These are phyloP conservation scores for Microbotryum intermedium DNA, from an alignment of 1,284 basidiomycete species.

Conservation along the genomic window DNA sequence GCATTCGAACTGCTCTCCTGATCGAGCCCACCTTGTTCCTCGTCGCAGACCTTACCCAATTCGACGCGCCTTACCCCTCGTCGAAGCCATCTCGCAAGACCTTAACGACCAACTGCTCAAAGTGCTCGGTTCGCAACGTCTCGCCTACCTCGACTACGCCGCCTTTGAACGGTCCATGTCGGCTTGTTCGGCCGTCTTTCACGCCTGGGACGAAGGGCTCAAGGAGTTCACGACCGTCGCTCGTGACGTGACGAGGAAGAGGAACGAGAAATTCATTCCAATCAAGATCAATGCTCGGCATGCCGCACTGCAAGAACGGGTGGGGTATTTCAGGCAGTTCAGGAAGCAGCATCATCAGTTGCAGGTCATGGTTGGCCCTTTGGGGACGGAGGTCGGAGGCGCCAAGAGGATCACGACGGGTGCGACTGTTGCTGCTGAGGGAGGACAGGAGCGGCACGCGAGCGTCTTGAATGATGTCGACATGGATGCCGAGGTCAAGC, in stretches of 20 bases:
- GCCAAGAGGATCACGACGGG: conserved; percentile 53
- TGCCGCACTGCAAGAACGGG: conserved; percentile 78
- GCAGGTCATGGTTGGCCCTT: conserved; percentile 89
- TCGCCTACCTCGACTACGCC: conserved; percentile 88
- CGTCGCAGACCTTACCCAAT: conserved; percentile 70
- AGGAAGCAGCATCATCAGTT: conserved; percentile 96
- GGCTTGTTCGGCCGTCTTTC: conserved; percentile 73
- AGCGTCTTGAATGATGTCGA: conserved; percentile 56
- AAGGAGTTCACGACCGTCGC: conserved; percentile 98
- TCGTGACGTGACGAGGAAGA: conserved; percentile 84
- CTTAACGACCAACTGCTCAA: conserved; percentile 91
- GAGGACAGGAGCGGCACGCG: conserved; percentile 28
- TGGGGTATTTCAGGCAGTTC: conserved; percentile 82
- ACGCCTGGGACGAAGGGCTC: conserved; percentile 91
- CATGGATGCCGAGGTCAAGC: conserved; percentile 86
- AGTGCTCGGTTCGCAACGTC: conserved; percentile 70
- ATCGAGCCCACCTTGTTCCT: not conserved
- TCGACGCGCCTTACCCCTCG: conserved; percentile 84
- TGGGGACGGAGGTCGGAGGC: conserved; percentile 48
- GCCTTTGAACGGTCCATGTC: conserved; percentile 80
- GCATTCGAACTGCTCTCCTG: not conserved
- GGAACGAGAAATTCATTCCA: conserved; percentile 88
- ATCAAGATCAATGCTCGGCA: conserved; percentile 93
- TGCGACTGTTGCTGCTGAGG: conserved; percentile 45
- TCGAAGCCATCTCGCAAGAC: conserved; percentile 94